Percentiles rank a stretch among this genome's conserved stretches.
phyloP scores from a whole-genome alignment of 768 basidiomycete species.

The Termitomyces eurrhizus region DNA sequence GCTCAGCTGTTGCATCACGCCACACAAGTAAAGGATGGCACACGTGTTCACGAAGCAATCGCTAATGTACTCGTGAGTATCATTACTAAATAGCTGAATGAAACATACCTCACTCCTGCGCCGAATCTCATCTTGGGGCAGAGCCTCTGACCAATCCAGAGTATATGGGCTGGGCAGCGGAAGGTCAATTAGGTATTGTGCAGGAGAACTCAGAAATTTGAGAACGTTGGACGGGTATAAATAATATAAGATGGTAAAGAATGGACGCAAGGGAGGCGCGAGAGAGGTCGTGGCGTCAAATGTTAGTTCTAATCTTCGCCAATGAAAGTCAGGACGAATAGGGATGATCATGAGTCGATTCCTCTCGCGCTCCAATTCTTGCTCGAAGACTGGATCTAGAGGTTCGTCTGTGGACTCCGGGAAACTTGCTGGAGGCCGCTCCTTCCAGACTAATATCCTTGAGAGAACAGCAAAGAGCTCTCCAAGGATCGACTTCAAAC shows the following conservation, averaged over 20 bases:
- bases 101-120: constrained; percentile 63
- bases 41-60: constrained; percentile 63
- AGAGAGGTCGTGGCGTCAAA: constrained; percentile 50
- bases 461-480: constrained; percentile 64
- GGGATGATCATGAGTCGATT: constrained; percentile 29
- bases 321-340: constrained; percentile 54
- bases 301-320: constrained; percentile 63
- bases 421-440: constrained; percentile 33
- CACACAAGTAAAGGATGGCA: constrained; percentile 73
- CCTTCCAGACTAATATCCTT: constrained; percentile 73
- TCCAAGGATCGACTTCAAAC: constrained; percentile 59
- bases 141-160: constrained; percentile 65
- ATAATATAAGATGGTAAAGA: constrained; percentile 82
- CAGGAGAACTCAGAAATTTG: constrained; percentile 70
- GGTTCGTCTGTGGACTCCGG: constrained; percentile 26
- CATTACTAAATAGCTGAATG: neutral
- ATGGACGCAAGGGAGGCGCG: constrained; percentile 58
- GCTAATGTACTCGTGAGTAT: constrained; percentile 33
- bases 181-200: constrained; percentile 54
- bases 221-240: constrained; percentile 89
- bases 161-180: constrained; percentile 54
- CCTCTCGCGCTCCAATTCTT: constrained; percentile 35
- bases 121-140: constrained; percentile 68
- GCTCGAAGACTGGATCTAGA: constrained; percentile 32
- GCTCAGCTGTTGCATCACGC: constrained; percentile 60